A percentile compares a stretch with the other conserved stretches of the same genome.
Conservation (phyloP, 139 green algal species). For the Picochlorum sp. region DNA sequence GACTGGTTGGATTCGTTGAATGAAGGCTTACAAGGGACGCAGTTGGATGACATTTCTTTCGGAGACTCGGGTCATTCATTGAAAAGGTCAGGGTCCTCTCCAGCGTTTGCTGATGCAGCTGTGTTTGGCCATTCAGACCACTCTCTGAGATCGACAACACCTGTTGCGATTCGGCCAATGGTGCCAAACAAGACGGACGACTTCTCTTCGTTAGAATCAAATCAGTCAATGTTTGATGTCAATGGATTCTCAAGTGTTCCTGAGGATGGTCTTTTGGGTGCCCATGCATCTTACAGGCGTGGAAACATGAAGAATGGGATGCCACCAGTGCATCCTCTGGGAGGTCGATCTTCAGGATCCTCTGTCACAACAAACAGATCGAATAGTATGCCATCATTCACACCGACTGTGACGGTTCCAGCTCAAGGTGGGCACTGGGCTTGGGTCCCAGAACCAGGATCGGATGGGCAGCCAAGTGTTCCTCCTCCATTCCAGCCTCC, state of each 20-base stretch:
- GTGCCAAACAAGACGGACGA: slow-evolving; percentile 2
- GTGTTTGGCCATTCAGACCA: neutral
- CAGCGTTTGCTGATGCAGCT: neutral
- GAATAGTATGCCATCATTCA: slow-evolving; percentile 1
- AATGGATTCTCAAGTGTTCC: neutral
- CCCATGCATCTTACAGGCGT: neutral
- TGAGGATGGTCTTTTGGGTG: neutral
- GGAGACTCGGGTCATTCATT: neutral
- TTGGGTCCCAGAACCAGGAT: slow-evolving; percentile 7
- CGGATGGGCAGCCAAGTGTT: neutral
- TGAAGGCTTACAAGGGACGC: neutral
- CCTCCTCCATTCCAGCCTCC: neutral
- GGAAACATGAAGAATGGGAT: neutral
- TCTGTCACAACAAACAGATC: neutral
- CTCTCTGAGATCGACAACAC: neutral
- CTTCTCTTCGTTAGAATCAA: slow-evolving; percentile 22
- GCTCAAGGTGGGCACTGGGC: slow-evolving; percentile 12
- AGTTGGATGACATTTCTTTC: neutral
- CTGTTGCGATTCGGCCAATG: slow-evolving; percentile 10
- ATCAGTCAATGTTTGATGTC: slow-evolving; percentile 14
- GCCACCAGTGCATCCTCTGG: neutral
- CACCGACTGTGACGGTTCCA: slow-evolving; percentile 4
- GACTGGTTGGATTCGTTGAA: slow-evolving; percentile 4
- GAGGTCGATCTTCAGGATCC: slow-evolving; percentile 1
- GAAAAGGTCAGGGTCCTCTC: neutral